Evolutionary conservation across 2,329 filamentous ascomycete species (phyloP).

Genomic region (Penicillium verrucosum): DNA sequence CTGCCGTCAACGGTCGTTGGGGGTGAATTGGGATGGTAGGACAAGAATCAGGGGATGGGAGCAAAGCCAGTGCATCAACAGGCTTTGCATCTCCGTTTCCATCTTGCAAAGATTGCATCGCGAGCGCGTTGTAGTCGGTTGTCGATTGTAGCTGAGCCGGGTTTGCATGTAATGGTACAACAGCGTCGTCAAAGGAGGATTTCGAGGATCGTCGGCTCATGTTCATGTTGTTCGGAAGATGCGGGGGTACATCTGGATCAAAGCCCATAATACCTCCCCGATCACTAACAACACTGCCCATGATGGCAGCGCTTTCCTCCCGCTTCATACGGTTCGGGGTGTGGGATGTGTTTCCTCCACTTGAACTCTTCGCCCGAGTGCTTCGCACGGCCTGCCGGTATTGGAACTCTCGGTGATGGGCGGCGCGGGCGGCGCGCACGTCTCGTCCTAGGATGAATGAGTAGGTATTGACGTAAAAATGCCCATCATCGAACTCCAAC

Average conservation of each 20-base stretch:
- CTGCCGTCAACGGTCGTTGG: slow-evolving; percentile 46
- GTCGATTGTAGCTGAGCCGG: slow-evolving; percentile 38
- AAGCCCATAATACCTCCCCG: slow-evolving; percentile 54
- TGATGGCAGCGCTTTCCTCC: slow-evolving; percentile 42
- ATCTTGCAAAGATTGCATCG: slow-evolving; percentile 44
- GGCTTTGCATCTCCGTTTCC: slow-evolving; percentile 38
- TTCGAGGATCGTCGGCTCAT: slow-evolving; percentile 50
- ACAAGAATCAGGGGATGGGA: slow-evolving; percentile 53
- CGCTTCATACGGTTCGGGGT: slow-evolving; percentile 46
- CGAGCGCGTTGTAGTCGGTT: slow-evolving; percentile 47
- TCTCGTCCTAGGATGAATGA: slow-evolving; percentile 63
- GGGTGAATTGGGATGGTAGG: slow-evolving; percentile 61
- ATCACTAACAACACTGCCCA: slow-evolving; percentile 54
- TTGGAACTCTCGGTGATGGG: slow-evolving; percentile 45
- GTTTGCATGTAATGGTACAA: slow-evolving; percentile 36
- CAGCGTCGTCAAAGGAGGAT: slow-evolving; percentile 45
- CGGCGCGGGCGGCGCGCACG: slow-evolving; percentile 50
- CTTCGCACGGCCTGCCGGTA: slow-evolving; percentile 39
- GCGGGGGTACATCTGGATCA: slow-evolving; percentile 43
- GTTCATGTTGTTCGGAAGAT: slow-evolving; percentile 35
- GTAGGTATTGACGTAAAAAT: slow-evolving; percentile 64
- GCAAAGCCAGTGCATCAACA: slow-evolving; percentile 46
- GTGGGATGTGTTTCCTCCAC: slow-evolving; percentile 43
- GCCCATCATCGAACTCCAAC: slow-evolving; percentile 62
- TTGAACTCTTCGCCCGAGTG: slow-evolving; percentile 47